Base-by-base conservation (phyloP, 2,329 filamentous ascomycete species). In the Akanthomyces muscarius region DNA sequence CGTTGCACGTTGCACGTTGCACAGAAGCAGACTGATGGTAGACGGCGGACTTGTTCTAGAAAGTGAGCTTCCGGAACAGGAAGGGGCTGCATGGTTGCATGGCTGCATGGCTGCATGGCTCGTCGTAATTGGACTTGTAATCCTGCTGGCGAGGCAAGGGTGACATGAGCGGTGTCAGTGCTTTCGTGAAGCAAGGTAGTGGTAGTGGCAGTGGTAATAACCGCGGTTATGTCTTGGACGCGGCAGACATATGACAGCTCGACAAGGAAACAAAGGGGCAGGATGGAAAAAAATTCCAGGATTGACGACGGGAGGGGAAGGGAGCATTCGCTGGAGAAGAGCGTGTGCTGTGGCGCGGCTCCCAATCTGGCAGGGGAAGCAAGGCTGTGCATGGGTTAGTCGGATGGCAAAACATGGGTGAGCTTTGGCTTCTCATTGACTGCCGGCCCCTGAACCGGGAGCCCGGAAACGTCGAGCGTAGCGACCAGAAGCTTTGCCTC, bases 391-490 rank as follows among this genome's bases (percentile, higher is more conserved):
- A 28, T 28, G 11, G n/a, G 21, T 41, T 41, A 42, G 21, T 21
- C 21, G 21, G 28, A 50, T 7, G 3, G 42, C 3, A 16, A 36
- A 45, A 36, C 58, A 61, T 53, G 47, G 38, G 23, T 30, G 36
- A 53, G 48, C 33, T 33, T 44, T 25, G 47, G 58, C 58, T 44
- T 44, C 36, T 14, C 23, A 61, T 61, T 61, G 58, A 61, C 23
- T 36, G 38, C 16, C 33, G 45, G 48, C 58, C 58, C 58, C 58
- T 61, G 58, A 52, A 23, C 48, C 36, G 38, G 58, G 48, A 44
- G 21, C n/a, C 58, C 48, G 58, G 48, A 61, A 52, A 61, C n/a
- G 58, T 53, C 21, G 45, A 51, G 48, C 25, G 48, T 51, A 42
- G 21, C 23, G 33, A 42, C n/a, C 13, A 14, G 41, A 30, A 25